Conservation (phyloP, 2,329 filamentous ascomycete genomes). For the Ceratocystis smalleyi region DNA sequence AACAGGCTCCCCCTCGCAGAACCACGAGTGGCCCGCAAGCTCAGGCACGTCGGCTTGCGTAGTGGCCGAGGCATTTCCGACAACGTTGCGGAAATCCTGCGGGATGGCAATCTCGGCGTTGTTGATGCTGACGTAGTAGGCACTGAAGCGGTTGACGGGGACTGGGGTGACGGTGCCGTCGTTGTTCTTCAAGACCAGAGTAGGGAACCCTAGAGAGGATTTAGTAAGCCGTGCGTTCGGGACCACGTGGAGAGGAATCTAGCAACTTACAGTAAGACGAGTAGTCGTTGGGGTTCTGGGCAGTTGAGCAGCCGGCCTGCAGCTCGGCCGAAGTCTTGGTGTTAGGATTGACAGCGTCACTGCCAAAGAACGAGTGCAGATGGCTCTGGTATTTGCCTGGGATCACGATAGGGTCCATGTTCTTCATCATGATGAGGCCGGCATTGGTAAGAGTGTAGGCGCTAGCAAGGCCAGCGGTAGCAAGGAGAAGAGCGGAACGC, state of each 20-base stretch:
- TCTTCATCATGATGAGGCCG: constrained; percentile 24
- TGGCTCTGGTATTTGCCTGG: constrained; percentile 24
- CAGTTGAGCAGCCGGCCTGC: constrained; percentile 30
- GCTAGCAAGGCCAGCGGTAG: background rate
- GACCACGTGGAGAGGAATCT: too few species aligned
- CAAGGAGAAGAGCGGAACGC: background rate
- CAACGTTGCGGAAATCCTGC: constrained; percentile 29
- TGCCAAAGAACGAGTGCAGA: constrained; percentile 26
- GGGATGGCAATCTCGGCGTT: constrained; percentile 31
- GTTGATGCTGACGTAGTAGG: constrained; percentile 31
- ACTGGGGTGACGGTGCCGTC: constrained; percentile 24
- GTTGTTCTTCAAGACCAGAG: constrained; percentile 25
- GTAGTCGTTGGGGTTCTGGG: constrained; percentile 32
- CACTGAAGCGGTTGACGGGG: constrained; percentile 26
- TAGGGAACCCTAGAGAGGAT: constrained; percentile 25
- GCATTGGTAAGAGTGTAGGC: constrained; percentile 21
- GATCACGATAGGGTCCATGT: constrained; percentile 24
- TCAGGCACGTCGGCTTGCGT: constrained; percentile 17
- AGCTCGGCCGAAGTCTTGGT: constrained; percentile 24
- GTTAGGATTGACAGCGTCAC: constrained; percentile 23
- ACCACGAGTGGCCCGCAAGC: constrained; percentile 19
- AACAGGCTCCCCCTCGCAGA: constrained; percentile 23
- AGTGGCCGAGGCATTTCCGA: constrained; percentile 27
- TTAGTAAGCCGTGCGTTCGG: background rate
- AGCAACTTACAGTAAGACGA: constrained; percentile 28